Evolutionary conservation across 148 eudicot species (phyloP).

Genomic region (Cornus controversa): DNA sequence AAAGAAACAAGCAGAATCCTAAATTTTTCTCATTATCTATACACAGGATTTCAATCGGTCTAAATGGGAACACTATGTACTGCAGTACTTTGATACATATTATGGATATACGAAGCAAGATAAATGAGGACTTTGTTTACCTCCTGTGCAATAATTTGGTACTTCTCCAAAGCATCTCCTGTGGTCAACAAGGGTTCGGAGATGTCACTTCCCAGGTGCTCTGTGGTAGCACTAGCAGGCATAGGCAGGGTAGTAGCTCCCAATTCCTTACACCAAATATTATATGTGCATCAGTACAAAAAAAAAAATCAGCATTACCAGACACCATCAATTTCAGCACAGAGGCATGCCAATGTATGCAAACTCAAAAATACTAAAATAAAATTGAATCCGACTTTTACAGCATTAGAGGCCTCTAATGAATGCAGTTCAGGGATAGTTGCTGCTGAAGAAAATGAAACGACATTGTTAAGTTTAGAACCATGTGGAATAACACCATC

Average conservation of each 20-base stretch:
- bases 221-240: conserved; percentile 37
- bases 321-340: neutral
- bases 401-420: conserved; percentile 35
- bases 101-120: neutral
- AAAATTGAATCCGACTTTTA: conserved; percentile 35
- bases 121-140: conserved; percentile 21
- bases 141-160: conserved; percentile 65
- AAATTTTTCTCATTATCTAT: neutral
- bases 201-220: conserved; percentile 35
- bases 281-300: neutral
- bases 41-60: neutral
- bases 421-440: conserved; percentile 45
- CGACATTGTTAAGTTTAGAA: conserved; percentile 10
- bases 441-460: conserved; percentile 36
- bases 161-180: conserved; percentile 77
- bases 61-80: neutral
- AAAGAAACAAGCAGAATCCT: no score
- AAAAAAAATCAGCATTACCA: neutral
- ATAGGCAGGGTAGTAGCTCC: conserved; percentile 38
- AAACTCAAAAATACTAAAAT: neutral
- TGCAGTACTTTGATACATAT: no score
- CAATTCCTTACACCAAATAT: conserved; percentile 42
- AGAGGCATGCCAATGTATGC: neutral
- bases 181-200: conserved; percentile 62
- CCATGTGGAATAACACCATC: conserved; percentile 42